These are phyloP conservation scores for Beauveria caledonica DNA, from an alignment of 2,329 filamentous ascomycete genomes.

Conservation along the genomic window DNA sequence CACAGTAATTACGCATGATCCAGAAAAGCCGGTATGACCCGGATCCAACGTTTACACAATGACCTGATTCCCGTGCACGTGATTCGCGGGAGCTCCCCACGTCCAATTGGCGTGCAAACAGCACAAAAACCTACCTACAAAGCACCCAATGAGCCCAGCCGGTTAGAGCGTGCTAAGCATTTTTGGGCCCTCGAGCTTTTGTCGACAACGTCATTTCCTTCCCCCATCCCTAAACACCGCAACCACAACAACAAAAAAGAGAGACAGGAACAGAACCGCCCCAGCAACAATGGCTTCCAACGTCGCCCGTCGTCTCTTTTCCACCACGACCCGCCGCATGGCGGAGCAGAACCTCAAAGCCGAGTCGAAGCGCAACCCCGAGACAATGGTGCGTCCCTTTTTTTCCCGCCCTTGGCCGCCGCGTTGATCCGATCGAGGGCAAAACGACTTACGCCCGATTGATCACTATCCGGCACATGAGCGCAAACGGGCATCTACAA, in stretches of 20 bases:
- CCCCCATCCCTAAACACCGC: neutral
- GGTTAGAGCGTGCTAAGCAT: neutral
- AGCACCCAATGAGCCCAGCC: constrained; percentile 3
- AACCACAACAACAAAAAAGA: constrained; percentile 4
- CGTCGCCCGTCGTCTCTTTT: constrained; percentile 48
- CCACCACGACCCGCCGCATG: constrained; percentile 45
- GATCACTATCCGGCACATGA: too few species aligned
- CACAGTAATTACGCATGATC: neutral
- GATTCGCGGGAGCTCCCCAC: constrained; percentile 6
- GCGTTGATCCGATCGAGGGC: neutral
- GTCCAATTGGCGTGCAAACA: neutral
- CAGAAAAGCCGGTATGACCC: neutral
- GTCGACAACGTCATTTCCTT: constrained; percentile 8
- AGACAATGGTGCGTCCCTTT: constrained; percentile 36
- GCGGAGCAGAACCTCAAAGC: constrained; percentile 43
- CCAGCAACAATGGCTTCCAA: constrained; percentile 40
- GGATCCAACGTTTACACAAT: neutral
- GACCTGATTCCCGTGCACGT: constrained; percentile 10
- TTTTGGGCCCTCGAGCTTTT: neutral
- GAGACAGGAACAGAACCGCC: neutral
- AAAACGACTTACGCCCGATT: neutral
- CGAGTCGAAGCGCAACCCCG: constrained; percentile 48
- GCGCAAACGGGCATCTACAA: neutral
- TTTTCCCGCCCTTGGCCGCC: constrained; percentile 5
- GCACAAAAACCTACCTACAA: too few species aligned